A percentile compares a stretch with the other conserved stretches of the same genome.
Evolutionary conservation across 768 basidiomycete species (phyloP).

Genomic region (Mycena olivaceomarginata): DNA sequence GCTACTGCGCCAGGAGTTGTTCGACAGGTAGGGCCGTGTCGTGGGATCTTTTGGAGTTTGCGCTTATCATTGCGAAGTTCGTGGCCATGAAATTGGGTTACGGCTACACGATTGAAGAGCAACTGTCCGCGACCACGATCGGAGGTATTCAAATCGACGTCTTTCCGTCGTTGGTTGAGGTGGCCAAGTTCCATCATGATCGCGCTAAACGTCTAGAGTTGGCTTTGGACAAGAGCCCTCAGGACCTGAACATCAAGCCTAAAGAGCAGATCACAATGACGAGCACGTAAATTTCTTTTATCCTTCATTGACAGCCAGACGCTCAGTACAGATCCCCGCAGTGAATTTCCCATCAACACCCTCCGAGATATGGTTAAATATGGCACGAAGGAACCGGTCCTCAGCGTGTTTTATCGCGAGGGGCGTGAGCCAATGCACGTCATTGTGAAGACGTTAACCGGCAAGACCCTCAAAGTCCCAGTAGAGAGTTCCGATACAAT

Average conservation of each 20-base stretch:
- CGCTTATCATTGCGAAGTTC: not conserved
- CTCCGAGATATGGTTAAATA: not conserved
- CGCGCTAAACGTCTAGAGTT: not conserved
- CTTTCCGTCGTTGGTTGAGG: not conserved
- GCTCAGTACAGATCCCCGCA: no score
- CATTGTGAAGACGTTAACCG: not conserved
- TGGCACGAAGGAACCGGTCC: not conserved
- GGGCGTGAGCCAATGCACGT: not conserved
- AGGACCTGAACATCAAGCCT: not conserved
- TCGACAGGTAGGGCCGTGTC: not conserved
- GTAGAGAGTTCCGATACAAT: not conserved
- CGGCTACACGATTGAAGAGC: slow-evolving; percentile 15
- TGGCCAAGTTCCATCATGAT: not conserved
- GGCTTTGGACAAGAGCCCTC: slow-evolving; percentile 14
- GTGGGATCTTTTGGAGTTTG: not conserved
- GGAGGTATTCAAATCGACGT: slow-evolving; percentile 24
- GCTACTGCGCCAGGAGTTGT: slow-evolving; percentile 10
- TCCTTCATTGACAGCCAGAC: not conserved
- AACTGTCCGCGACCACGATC: not conserved
- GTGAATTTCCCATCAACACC: not conserved
- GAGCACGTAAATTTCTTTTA: not conserved
- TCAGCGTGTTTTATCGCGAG: not conserved
- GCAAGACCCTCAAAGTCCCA: not conserved
- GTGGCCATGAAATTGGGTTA: slow-evolving; percentile 13
- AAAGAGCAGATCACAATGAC: slow-evolving; percentile 8